Base-by-base conservation (phyloP, 768 basidiomycete species). In the Lyophyllum semitale region DNA sequence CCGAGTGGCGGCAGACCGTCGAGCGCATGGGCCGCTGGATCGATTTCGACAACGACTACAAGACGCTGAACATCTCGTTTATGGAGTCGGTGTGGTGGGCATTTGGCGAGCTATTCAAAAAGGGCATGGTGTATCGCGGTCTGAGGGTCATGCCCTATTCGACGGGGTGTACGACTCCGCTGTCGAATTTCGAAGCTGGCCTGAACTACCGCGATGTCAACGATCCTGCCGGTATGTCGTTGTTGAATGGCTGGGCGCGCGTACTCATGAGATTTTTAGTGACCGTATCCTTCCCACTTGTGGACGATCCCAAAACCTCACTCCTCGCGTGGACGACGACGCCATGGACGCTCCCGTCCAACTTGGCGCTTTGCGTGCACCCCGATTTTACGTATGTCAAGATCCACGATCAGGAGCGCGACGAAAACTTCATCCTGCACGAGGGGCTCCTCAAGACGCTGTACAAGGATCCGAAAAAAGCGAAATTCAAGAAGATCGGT, bases 21-120 rank as follows among this genome's bases (percentile, higher is more conserved):
- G 95, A 97, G 72, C 86, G 97, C 59, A 95, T 98, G 89, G 97
- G 96, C 30, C 87, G 97, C 59, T 99, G 97, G 97, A 98, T 99
- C 74, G 97, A 99, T 73, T 99, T 99, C 64, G 97, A 99, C 72
- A 92, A 98, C 63, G 97, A 98, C 65, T 99, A 99, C 79, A 98
- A 98, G 79, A 99, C 97, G 15, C 82, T 98, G 59, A 94, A 98
- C 65, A 72, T 86, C 7, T 76, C 86, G 8, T 99, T 92, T 71
- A 98, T 99, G 97, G 97, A 99, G 78, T 88, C 87, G 44, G 93
- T 97, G 11, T 99, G 97, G 97, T 99, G 97, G 97, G 97, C 93
- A 8, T 99, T 99, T 72, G 79, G 84, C 50, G 87, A 95, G 68
- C 82, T 99, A n/a, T 96, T 88, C 81, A 84, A 94, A 66, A 96